Percentiles rank a stretch among this genome's conserved stretches.
These are phyloP conservation scores for Suhomyces wounanorum DNA, from an alignment of 1,139 yeast genomes.

Conservation along the genomic window DNA sequence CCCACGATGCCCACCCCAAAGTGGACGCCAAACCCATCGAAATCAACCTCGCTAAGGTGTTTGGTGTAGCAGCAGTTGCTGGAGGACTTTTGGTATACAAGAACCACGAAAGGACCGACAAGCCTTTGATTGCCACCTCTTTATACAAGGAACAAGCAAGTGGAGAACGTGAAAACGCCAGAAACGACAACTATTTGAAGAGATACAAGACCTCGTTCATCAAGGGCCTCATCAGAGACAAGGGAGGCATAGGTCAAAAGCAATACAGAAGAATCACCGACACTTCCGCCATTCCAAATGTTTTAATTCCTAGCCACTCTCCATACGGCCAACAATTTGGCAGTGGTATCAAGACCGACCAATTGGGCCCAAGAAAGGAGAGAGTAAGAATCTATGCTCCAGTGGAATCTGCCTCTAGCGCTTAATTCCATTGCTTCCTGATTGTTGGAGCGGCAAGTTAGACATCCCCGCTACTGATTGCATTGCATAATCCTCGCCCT, in stretches of 20 bases:
- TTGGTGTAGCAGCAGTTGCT: conserved; percentile 44
- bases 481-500: conserved; percentile 5
- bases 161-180: conserved; percentile 36
- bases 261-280: conserved; percentile 40
- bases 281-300: conserved; percentile 33
- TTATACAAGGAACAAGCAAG: conserved; percentile 38
- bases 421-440: conserved; percentile 1
- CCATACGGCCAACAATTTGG: conserved; percentile 46
- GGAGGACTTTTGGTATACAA: conserved; percentile 45
- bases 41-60: conserved; percentile 42
- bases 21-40: conserved; percentile 37
- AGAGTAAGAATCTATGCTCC: conserved; percentile 47
- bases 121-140: conserved; percentile 42
- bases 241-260: conserved; percentile 50
- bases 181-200: conserved; percentile 41
- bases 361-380: conserved; percentile 52
- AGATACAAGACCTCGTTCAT: conserved; percentile 47
- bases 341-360: conserved; percentile 47
- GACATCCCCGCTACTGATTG: background rate
- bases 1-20: conserved; percentile 28
- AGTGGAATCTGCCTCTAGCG: conserved; percentile 13
- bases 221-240: conserved; percentile 47
- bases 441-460: background rate
- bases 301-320: conserved; percentile 47
- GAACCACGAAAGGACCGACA: conserved; percentile 37